Conservation (phyloP, 192 early-diverging fungal species). For the Entomortierella lignicola region DNA sequence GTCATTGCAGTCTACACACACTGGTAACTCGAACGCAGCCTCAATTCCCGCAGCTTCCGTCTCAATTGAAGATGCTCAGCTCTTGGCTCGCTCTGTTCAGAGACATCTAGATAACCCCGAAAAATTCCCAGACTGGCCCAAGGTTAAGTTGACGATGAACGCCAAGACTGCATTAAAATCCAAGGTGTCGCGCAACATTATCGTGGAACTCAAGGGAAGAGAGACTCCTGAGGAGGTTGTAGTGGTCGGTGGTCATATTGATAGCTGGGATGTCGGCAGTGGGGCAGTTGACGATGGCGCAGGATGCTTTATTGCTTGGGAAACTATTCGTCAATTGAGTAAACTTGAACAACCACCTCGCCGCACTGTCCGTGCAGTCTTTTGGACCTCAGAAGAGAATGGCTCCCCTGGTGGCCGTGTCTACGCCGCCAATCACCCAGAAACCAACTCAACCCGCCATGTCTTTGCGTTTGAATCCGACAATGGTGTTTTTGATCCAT, state of each 20-base stretch:
- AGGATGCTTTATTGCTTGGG: constrained; percentile 62
- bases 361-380: constrained; percentile 69
- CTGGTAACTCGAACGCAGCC: constrained; percentile 59
- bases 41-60: constrained; percentile 67
- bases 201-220: constrained; percentile 65
- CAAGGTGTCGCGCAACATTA: constrained; percentile 63
- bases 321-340: constrained; percentile 49
- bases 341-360: constrained; percentile 49
- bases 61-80: constrained; percentile 63
- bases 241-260: constrained; percentile 68
- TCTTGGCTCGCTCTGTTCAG: constrained; percentile 60
- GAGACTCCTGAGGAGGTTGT: constrained; percentile 63
- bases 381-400: constrained; percentile 74
- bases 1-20: constrained; percentile 59
- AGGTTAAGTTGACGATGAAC: constrained; percentile 63
- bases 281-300: constrained; percentile 73
- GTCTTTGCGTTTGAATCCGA: constrained; percentile 71
- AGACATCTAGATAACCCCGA: constrained; percentile 47
- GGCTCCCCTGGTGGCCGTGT: constrained; percentile 64
- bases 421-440: constrained; percentile 56
- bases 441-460: constrained; percentile 56
- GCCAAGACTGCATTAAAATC: constrained; percentile 47
- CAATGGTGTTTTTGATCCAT: constrained; percentile 71
- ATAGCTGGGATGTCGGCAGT: constrained; percentile 59
- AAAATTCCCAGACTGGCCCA: constrained; percentile 57